A percentile compares a stretch with the other conserved stretches of the same genome.
Evolutionary conservation across 2,329 filamentous ascomycete genomes (phyloP).

Genomic region (Camptophora hylomeconis): DNA sequence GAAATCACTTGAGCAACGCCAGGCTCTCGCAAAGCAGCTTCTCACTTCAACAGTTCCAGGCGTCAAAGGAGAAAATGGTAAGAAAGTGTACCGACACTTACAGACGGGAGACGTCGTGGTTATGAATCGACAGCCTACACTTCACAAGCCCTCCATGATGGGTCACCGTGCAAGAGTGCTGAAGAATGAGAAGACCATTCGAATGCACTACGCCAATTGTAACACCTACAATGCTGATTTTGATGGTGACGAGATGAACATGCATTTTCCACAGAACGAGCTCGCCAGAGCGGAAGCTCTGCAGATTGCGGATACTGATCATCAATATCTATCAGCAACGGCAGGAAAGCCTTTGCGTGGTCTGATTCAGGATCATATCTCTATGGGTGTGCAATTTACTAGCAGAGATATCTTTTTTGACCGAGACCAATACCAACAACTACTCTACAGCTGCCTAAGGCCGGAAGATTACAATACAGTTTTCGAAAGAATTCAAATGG

Average conservation of each 20-base stretch:
- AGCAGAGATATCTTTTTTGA: constrained; percentile 86
- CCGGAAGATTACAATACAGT: constrained; percentile 84
- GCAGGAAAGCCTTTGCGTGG: constrained; percentile 87
- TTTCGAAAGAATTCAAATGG: constrained; percentile 65
- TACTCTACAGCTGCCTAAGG: constrained; percentile 81
- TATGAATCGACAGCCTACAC: constrained; percentile 96
- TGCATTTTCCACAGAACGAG: constrained; percentile 98
- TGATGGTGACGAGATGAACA: constrained; percentile 99
- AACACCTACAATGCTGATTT: constrained; percentile 99
- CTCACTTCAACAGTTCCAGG: constrained; percentile 69
- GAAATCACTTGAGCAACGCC: constrained; percentile 77
- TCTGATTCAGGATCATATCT: constrained; percentile 96
- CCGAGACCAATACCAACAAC: constrained; percentile 75
- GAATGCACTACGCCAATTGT: constrained; percentile 99
- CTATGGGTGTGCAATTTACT: constrained; percentile 81
- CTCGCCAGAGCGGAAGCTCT: constrained; percentile 84
- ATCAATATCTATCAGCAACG: constrained; percentile 90
- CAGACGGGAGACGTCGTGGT: constrained; percentile 94
- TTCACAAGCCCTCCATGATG: constrained; percentile 99
- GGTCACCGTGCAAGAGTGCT: constrained; percentile 85
- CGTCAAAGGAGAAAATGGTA: constrained; percentile 66
- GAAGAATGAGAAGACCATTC: constrained; percentile 89
- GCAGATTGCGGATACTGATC: constrained; percentile 88
- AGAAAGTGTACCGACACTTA: constrained; percentile 92
- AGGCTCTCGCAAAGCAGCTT: constrained; percentile 83